phyloP scores from a whole-genome alignment of 805 yeast species.

The Candida chilensis region DNA sequence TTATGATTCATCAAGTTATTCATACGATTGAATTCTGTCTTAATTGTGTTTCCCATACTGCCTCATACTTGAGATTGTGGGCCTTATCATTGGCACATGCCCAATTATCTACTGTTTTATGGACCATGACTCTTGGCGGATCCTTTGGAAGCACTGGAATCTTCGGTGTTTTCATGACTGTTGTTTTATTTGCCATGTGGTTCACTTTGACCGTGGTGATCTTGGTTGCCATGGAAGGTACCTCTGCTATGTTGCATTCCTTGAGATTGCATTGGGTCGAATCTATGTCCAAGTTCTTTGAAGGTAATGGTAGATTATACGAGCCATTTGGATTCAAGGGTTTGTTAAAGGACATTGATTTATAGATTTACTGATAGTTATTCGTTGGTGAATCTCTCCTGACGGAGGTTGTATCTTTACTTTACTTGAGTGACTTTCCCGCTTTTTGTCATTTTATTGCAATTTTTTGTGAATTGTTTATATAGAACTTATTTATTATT shows the following conservation, averaged over 20 bases:
- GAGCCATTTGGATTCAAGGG: slow-evolving; percentile 72
- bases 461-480: no score
- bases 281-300: slow-evolving; percentile 95
- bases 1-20: slow-evolving; percentile 93
- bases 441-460: no score
- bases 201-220: slow-evolving; percentile 84
- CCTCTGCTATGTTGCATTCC: slow-evolving; percentile 98
- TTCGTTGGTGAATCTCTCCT: no score
- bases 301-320: slow-evolving; percentile 91
- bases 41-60: slow-evolving; percentile 97
- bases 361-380: no score
- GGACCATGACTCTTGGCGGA: slow-evolving; percentile 89
- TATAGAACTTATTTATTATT: no score
- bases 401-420: no score
- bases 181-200: slow-evolving; percentile 89
- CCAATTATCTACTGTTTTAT: slow-evolving; percentile 86
- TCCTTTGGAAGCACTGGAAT: slow-evolving; percentile 64
- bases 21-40: slow-evolving; percentile 97
- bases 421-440: no score
- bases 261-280: slow-evolving; percentile 99
- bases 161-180: slow-evolving; percentile 65
- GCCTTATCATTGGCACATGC: slow-evolving; percentile 96
- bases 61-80: slow-evolving; percentile 94
- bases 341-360: slow-evolving; percentile 7
- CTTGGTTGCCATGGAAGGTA: slow-evolving; percentile 95